phyloP scores from a whole-genome alignment of 306 rosid species.

The Arachis stenosperma region DNA sequence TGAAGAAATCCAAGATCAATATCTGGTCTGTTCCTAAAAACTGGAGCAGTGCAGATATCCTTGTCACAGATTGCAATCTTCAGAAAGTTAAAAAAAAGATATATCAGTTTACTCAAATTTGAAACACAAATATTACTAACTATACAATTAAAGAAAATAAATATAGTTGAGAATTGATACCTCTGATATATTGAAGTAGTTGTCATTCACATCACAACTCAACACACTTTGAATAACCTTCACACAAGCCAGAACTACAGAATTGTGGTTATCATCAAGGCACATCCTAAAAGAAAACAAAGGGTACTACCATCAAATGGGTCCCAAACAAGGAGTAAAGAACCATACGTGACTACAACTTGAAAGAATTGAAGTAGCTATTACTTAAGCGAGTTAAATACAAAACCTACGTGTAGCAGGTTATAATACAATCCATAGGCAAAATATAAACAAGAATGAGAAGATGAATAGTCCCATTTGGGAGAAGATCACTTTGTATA shows the following conservation, averaged over 20 bases:
- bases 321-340: conserved; percentile 12
- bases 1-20: conserved; percentile 78
- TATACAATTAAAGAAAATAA: conserved; percentile 32
- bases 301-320: conserved; percentile 11
- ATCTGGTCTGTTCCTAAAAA: conserved; percentile 85
- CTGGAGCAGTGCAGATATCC: conserved; percentile 84
- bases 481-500: conserved; percentile 18
- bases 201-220: conserved; percentile 79
- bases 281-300: conserved; percentile 63
- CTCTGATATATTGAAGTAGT: conserved; percentile 72
- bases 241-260: conserved; percentile 78
- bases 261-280: conserved; percentile 88
- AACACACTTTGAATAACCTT: conserved; percentile 72
- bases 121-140: conserved; percentile 17
- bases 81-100: conserved; percentile 50
- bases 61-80: conserved; percentile 55
- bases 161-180: conserved; percentile 42
- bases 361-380: conserved; percentile 19
- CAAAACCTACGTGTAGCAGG: not conserved
- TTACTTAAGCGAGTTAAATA: conserved; percentile 28
- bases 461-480: not conserved
- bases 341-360: conserved; percentile 11
- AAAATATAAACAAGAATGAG: conserved; percentile 16
- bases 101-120: conserved; percentile 35
- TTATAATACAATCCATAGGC: conserved; percentile 3